These are phyloP conservation scores for Alternaria sp. DNA, from an alignment of 2,329 filamentous ascomycete species.

Conservation along the genomic window DNA sequence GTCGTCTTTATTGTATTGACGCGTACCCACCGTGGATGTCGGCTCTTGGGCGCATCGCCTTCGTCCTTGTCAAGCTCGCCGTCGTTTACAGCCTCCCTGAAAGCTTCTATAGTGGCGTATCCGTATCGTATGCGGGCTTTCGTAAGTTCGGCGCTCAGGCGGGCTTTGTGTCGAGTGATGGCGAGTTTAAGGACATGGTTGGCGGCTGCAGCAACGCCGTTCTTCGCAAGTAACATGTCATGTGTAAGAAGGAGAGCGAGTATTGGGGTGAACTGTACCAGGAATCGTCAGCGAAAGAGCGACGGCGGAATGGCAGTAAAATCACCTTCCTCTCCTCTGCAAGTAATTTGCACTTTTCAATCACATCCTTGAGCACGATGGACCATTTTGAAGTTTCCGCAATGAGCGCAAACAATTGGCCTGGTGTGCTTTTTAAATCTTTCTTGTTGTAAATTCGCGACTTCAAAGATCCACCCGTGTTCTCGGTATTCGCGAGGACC, in stretches of 20 bases:
- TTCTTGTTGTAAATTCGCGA: constrained; percentile 81
- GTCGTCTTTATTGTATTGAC: constrained; percentile 81
- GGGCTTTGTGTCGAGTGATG: constrained; percentile 80
- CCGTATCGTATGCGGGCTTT: constrained; percentile 77
- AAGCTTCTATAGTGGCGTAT: constrained; percentile 70
- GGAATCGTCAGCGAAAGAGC: constrained; percentile 15
- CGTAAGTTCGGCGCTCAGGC: constrained; percentile 82
- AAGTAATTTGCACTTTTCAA: constrained; percentile 80
- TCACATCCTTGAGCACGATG: constrained; percentile 81
- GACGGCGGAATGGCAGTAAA: too few relatives aligned
- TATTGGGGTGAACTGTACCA: constrained; percentile 74
- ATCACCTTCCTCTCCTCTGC: constrained; percentile 82
- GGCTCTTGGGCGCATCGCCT: constrained; percentile 54
- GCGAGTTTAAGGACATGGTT: constrained; percentile 79
- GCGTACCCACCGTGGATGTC: constrained; percentile 89
- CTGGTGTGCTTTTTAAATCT: constrained; percentile 76
- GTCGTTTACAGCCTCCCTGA: constrained; percentile 67
- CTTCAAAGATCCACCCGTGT: constrained; percentile 84
- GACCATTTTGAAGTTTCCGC: constrained; percentile 94
- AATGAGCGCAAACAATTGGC: constrained; percentile 86
- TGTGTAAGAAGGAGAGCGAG: constrained; percentile 85
- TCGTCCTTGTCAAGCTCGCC: constrained; percentile 39
- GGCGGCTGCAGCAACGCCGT: constrained; percentile 80
- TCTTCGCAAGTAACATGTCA: constrained; percentile 82
- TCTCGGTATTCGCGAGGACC: constrained; percentile 70